Percentiles rank a stretch among this genome's conserved stretches.
Evolutionary conservation across 169 alveolate species (phyloP).

Genomic region (Blepharisma undulans): DNA sequence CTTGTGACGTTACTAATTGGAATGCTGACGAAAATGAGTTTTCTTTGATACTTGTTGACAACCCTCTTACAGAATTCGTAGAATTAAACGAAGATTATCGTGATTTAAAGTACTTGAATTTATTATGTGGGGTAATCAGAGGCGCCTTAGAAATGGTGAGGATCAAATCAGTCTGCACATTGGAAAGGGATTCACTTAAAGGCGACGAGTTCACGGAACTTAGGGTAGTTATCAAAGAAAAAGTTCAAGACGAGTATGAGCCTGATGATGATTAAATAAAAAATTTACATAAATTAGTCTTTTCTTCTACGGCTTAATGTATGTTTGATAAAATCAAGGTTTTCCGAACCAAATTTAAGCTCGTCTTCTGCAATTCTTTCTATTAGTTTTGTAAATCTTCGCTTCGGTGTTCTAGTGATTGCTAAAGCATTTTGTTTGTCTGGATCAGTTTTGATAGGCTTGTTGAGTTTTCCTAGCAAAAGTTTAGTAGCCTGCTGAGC

Average conservation of each 20-base stretch:
- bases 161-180: constrained; percentile 65
- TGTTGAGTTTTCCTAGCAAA: neutral
- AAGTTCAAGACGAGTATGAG: constrained; percentile 65
- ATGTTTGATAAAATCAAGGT: neutral
- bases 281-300: neutral
- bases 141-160: constrained; percentile 85
- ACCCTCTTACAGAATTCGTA: constrained; percentile 90
- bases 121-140: constrained; percentile 87
- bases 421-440: neutral
- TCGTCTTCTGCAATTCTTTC: neutral
- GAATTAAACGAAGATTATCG: constrained; percentile 81
- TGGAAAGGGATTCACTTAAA: constrained; percentile 78
- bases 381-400: neutral
- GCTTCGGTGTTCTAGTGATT: neutral
- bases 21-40: constrained; percentile 75
- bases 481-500: neutral
- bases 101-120: constrained; percentile 79
- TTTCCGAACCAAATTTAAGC: neutral
- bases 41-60: constrained; percentile 70
- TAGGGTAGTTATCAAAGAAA: constrained; percentile 65
- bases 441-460: neutral
- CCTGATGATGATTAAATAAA: constrained; percentile 62
- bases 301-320: constrained; percentile 47
- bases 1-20: constrained; percentile 83
- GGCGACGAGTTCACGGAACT: constrained; percentile 85